phyloP scores from a whole-genome alignment of 345 rosid species.

The Lumnitzera littorea region DNA sequence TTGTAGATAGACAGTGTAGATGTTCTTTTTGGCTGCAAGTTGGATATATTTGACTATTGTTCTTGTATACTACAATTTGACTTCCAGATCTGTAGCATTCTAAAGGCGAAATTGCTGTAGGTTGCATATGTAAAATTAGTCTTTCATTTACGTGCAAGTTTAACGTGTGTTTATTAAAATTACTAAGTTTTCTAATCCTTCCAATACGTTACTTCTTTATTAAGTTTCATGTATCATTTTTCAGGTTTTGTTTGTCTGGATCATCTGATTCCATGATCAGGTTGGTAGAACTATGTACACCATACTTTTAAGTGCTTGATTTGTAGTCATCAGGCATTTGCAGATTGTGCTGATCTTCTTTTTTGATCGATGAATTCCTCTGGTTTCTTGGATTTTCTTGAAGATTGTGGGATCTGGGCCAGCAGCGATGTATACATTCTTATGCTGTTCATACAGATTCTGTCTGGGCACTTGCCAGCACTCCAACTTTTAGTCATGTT shows the following conservation, averaged over 20 bases:
- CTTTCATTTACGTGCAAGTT: too few species aligned
- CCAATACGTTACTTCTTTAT: too few species aligned
- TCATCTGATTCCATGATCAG: conserved; percentile 99
- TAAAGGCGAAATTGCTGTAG: too few species aligned
- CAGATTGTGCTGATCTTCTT: not conserved
- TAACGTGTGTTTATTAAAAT: too few species aligned
- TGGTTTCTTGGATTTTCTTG: conserved; percentile 14
- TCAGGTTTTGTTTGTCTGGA: conserved; percentile 96
- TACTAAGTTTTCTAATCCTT: too few species aligned
- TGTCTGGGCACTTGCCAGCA: conserved; percentile 99
- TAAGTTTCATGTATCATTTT: conserved; percentile 10
- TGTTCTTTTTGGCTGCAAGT: too few species aligned
- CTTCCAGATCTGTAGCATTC: too few species aligned
- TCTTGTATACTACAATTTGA: too few species aligned
- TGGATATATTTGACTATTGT: too few species aligned
- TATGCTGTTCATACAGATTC: conserved; percentile 99
- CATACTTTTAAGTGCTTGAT: not conserved
- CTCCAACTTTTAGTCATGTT: conserved; percentile 88
- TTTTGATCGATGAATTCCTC: conserved; percentile 7
- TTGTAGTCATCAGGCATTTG: conserved; percentile 1
- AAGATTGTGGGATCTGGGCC: conserved; percentile 99
- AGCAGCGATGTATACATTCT: conserved; percentile 97
- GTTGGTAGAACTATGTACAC: conserved; percentile 18
- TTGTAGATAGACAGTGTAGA: too few species aligned
- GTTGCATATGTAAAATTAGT: too few species aligned